Evolutionary conservation across 805 yeast genomes (phyloP).

Genomic region (Suhomyces faveliae): DNA sequence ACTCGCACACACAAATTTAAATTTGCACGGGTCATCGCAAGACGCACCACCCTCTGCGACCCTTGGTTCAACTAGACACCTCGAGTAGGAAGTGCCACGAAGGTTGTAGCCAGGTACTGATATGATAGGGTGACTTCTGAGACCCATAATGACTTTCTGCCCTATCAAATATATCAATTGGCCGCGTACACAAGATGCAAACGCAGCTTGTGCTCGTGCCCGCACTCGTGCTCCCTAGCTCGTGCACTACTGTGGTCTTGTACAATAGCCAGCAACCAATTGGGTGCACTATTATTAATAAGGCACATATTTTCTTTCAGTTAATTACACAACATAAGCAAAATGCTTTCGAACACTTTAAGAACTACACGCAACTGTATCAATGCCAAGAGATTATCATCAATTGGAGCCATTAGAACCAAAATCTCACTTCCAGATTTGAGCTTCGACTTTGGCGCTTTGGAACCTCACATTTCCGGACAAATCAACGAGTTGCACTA

Average conservation of each 20-base stretch:
- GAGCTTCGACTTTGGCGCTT: slow-evolving; percentile 78
- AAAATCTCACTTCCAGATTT: slow-evolving; percentile 77
- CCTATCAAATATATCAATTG: neutral
- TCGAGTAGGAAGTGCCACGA: too few relatives aligned
- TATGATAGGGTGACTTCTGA: too few relatives aligned
- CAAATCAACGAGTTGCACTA: slow-evolving; percentile 85
- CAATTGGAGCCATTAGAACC: slow-evolving; percentile 42
- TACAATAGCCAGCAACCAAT: slow-evolving; percentile 8
- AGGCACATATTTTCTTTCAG: neutral
- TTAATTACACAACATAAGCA: neutral
- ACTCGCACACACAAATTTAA: too few relatives aligned
- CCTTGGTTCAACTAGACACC: too few relatives aligned
- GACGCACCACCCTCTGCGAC: too few relatives aligned
- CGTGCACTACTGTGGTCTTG: slow-evolving; percentile 3
- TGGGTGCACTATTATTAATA: neutral
- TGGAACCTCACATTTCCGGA: slow-evolving; percentile 85
- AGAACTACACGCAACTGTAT: slow-evolving; percentile 1
- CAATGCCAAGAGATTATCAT: neutral
- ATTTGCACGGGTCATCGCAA: too few relatives aligned
- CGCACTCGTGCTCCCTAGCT: neutral
- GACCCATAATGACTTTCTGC: too few relatives aligned
- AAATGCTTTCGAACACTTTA: slow-evolving; percentile 2
- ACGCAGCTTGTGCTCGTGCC: neutral
- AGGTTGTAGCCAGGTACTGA: too few relatives aligned
- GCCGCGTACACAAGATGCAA: neutral